phyloP scores from a whole-genome alignment of 805 yeast genomes.

The Torulaspora quercuum region DNA sequence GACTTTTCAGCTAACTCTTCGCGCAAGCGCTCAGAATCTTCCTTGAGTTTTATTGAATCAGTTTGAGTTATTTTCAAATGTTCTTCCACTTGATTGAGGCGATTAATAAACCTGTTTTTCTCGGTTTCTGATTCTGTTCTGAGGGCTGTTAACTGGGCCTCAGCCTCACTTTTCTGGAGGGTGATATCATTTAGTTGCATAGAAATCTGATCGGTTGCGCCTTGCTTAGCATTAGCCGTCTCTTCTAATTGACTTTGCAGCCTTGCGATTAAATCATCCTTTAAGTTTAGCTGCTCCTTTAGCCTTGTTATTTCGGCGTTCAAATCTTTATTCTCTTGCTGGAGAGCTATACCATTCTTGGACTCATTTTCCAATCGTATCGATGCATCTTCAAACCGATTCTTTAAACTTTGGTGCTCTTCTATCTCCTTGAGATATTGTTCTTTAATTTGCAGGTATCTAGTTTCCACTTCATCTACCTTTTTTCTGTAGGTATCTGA shows the following conservation, averaged over 20 bases:
- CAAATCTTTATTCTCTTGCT: constrained; percentile 3
- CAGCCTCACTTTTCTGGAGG: constrained; percentile 11
- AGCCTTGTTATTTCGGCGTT: constrained; percentile 1
- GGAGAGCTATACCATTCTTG: constrained; percentile 1
- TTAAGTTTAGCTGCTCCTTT: constrained; percentile 9
- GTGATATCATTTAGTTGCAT: constrained; percentile 14
- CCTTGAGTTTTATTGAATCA: too few species aligned
- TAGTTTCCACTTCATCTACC: constrained; percentile 11
- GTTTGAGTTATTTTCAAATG: too few species aligned
- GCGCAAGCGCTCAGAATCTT: constrained; percentile 3
- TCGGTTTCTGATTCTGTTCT: constrained; percentile 13
- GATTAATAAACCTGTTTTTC: constrained; percentile 3
- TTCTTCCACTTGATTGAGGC: neutral
- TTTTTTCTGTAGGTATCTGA: constrained; percentile 13
- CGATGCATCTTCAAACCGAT: constrained; percentile 9
- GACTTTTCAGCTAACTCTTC: constrained; percentile 23
- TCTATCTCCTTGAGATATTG: constrained; percentile 7
- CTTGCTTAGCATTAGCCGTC: constrained; percentile 8
- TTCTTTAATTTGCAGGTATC: constrained; percentile 6
- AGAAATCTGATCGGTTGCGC: constrained; percentile 12
- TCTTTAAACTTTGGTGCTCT: constrained; percentile 10
- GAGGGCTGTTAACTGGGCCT: constrained; percentile 8
- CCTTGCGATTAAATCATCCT: constrained; percentile 8
- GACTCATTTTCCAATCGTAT: neutral
- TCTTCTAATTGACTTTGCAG: constrained; percentile 12